These are phyloP conservation scores for Volvariella volvacea DNA, from an alignment of 1,284 basidiomycete genomes.

Conservation along the genomic window DNA sequence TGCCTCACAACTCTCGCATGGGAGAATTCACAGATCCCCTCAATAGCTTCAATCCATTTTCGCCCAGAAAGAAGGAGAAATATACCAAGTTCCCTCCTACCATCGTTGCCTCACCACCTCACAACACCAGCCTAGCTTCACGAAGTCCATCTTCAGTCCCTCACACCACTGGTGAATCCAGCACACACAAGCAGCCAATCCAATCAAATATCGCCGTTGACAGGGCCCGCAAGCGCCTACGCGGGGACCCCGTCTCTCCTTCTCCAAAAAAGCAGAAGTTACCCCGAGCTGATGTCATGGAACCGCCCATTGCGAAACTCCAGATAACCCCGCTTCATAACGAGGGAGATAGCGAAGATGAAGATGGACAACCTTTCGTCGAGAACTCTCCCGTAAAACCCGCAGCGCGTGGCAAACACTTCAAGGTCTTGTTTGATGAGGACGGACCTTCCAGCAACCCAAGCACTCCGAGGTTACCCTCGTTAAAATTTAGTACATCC, in stretches of 20 bases:
- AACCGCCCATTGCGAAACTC: constrained; percentile 10
- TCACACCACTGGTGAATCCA: constrained; percentile 2
- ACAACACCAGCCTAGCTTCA: constrained; percentile 24
- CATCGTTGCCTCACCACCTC: neutral
- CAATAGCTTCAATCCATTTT: constrained; percentile 67
- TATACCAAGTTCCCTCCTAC: constrained; percentile 12
- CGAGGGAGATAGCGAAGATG: constrained; percentile 21
- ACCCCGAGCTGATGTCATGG: constrained; percentile 12
- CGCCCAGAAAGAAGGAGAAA: constrained; percentile 55
- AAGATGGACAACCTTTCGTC: constrained; percentile 44
- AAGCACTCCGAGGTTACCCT: constrained; percentile 2
- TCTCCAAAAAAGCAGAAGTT: constrained; percentile 69
- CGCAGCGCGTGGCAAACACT: constrained; percentile 45
- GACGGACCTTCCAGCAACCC: constrained; percentile 14
- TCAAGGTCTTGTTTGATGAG: constrained; percentile 58
- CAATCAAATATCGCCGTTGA: constrained; percentile 38
- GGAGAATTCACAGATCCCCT: constrained; percentile 43
- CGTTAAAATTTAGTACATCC: neutral
- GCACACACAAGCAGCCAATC: neutral
- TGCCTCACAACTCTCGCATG: constrained; percentile 39
- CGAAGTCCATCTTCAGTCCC: constrained; percentile 10
- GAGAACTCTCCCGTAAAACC: constrained; percentile 66
- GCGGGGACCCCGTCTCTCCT: constrained; percentile 74
- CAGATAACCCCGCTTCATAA: constrained; percentile 23
- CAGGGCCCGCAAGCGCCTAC: constrained; percentile 70